phyloP scores from a whole-genome alignment of 2,329 filamentous ascomycete species.

The Nectriaceae sp. region DNA sequence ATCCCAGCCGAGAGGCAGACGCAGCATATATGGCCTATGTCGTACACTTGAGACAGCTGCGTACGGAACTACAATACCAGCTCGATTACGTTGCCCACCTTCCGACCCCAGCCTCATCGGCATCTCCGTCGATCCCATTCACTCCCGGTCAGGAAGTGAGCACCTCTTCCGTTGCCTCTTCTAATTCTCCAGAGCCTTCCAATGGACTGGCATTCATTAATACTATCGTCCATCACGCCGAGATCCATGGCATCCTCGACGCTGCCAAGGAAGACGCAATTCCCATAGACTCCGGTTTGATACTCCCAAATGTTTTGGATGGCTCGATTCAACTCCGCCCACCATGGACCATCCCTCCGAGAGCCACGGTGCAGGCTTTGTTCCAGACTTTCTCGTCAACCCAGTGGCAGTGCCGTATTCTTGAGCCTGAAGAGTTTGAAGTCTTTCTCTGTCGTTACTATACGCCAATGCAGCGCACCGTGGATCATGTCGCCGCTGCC shows the following conservation, averaged over 20 bases:
- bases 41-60: too few relatives aligned
- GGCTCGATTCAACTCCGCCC: neutral
- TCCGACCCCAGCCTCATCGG: too few relatives aligned
- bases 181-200: neutral
- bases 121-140: too few relatives aligned
- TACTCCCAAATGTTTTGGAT: neutral
- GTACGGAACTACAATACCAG: too few relatives aligned
- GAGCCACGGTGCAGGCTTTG: neutral
- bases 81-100: too few relatives aligned
- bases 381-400: neutral
- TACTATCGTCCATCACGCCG: neutral
- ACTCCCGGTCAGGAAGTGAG: neutral
- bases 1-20: neutral
- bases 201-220: neutral
- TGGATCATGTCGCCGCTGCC: too few relatives aligned
- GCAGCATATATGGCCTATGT: neutral
- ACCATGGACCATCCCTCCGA: neutral
- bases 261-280: neutral
- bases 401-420: neutral
- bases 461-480: neutral
- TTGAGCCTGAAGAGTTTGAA: neutral
- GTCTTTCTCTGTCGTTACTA: neutral
- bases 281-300: neutral
- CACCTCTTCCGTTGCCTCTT: neutral
- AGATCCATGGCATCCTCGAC: neutral